Percentiles rank a stretch among this genome's conserved stretches.
Evolutionary conservation across 2,329 filamentous ascomycete genomes (phyloP).

Genomic region (Apiospora rasikravindrae): DNA sequence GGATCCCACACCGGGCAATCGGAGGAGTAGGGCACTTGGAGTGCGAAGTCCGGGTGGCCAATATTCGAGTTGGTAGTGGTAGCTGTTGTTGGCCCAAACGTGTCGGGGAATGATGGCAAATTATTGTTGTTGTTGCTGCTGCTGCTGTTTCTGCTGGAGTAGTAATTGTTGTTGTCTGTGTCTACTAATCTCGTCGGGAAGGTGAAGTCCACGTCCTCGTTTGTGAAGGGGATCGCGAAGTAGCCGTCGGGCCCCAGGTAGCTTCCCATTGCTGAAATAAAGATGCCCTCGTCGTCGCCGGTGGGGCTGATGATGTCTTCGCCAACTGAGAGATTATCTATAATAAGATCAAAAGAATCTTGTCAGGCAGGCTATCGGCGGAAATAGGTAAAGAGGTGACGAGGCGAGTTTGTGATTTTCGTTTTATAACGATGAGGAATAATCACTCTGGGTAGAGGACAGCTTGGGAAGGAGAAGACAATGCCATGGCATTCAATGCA

Average conservation of each 20-base stretch:
- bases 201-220: not conserved
- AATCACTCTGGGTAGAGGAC: not conserved
- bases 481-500: not conserved
- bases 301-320: not conserved
- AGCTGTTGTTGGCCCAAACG: not conserved
- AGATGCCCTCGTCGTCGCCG: conserved; percentile 1
- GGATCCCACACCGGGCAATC: not conserved
- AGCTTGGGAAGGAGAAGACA: not conserved
- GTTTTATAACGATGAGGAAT: not conserved
- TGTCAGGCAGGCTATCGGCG: not conserved
- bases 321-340: not conserved
- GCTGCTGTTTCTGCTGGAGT: not conserved
- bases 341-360: not conserved
- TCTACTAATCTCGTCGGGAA: not conserved
- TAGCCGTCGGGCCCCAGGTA: conserved; percentile 5
- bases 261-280: conserved; percentile 13
- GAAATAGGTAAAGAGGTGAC: not conserved
- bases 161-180: not conserved
- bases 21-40: not conserved
- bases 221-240: not conserved
- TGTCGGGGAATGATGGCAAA: conserved; percentile 5
- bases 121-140: not conserved
- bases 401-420: not conserved
- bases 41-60: not conserved
- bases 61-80: not conserved